Evolutionary conservation across 352 stramenopile genomes (phyloP).

Genomic region (Globisporangium cylindrosporum): DNA sequence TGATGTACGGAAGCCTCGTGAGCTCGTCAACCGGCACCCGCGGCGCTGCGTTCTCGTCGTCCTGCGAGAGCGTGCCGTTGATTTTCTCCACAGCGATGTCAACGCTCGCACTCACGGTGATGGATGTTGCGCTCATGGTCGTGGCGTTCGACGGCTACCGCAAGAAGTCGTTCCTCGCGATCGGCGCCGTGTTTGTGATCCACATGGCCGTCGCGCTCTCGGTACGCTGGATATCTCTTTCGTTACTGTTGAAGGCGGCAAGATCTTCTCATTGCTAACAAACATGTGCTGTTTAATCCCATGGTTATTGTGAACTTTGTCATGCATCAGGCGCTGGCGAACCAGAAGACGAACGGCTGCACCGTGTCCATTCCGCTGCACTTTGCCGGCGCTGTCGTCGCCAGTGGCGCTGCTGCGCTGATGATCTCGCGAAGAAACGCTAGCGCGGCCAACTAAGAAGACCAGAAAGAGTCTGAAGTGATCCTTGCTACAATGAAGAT

Average conservation of each 20-base stretch:
- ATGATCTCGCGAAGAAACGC: slow-evolving; percentile 45
- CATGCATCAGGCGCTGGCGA: slow-evolving; percentile 47
- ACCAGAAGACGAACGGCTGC: slow-evolving; percentile 78
- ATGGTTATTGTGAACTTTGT: neutral
- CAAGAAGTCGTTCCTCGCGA: slow-evolving; percentile 42
- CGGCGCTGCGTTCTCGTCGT: slow-evolving; percentile 69
- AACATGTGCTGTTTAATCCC: slow-evolving; percentile 5
- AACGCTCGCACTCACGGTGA: slow-evolving; percentile 66
- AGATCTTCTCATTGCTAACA: slow-evolving; percentile 1
- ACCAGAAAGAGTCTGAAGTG: neutral
- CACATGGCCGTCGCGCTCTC: slow-evolving; percentile 76
- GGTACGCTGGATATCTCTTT: slow-evolving; percentile 27
- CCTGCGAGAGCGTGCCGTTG: slow-evolving; percentile 69
- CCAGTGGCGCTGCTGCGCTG: slow-evolving; percentile 35
- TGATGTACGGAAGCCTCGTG: slow-evolving; percentile 83
- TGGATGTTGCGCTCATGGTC: slow-evolving; percentile 83
- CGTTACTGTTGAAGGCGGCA: neutral
- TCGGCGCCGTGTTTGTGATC: slow-evolving; percentile 59
- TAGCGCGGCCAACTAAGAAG: slow-evolving; percentile 1
- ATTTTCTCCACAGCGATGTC: slow-evolving; percentile 67
- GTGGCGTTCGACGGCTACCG: slow-evolving; percentile 81
- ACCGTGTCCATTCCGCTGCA: slow-evolving; percentile 72
- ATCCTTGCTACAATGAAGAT: neutral
- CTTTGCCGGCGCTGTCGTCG: slow-evolving; percentile 58
- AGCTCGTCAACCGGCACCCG: slow-evolving; percentile 61